Evolutionary conservation across 2,329 filamentous ascomycete genomes (phyloP).

Genomic region (Cladosporium sp.): DNA sequence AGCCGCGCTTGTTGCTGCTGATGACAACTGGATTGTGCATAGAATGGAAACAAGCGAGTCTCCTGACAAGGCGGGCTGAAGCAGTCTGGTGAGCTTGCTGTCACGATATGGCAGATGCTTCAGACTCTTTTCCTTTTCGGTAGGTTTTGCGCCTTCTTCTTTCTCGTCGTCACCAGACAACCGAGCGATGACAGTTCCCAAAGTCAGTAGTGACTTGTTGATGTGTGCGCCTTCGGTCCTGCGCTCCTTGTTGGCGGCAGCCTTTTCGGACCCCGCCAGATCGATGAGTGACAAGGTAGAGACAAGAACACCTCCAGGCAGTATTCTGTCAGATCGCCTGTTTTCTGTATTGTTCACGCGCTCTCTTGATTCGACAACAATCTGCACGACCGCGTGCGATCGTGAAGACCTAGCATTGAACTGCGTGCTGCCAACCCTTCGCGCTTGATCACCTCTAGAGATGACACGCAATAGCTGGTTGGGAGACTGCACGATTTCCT

Average conservation of each 20-base stretch:
- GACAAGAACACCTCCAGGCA: conserved; percentile 86
- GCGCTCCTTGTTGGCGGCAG: conserved; percentile 90
- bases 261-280: conserved; percentile 91
- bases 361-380: conserved; percentile 94
- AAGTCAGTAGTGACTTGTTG: conserved; percentile 92
- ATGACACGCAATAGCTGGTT: conserved; percentile 94
- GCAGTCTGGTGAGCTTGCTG: conserved; percentile 88
- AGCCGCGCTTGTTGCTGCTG: conserved; percentile 62
- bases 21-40: conserved; percentile 90
- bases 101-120: conserved; percentile 96
- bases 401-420: conserved; percentile 96
- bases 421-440: conserved; percentile 88
- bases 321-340: conserved; percentile 55
- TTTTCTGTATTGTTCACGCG: conserved; percentile 54
- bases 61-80: conserved; percentile 88
- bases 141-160: conserved; percentile 44
- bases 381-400: conserved; percentile 97
- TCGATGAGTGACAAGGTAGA: conserved; percentile 95
- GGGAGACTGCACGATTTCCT: conserved; percentile 97
- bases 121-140: conserved; percentile 61
- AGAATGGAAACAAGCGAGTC: conserved; percentile 95
- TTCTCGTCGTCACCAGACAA: conserved; percentile 88
- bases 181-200: conserved; percentile 90
- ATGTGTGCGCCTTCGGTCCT: conserved; percentile 94
- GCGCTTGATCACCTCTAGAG: conserved; percentile 83